A percentile compares a stretch with the other conserved stretches of the same genome.
Conservation (phyloP, 805 yeast species). For the Candida easanensis region DNA sequence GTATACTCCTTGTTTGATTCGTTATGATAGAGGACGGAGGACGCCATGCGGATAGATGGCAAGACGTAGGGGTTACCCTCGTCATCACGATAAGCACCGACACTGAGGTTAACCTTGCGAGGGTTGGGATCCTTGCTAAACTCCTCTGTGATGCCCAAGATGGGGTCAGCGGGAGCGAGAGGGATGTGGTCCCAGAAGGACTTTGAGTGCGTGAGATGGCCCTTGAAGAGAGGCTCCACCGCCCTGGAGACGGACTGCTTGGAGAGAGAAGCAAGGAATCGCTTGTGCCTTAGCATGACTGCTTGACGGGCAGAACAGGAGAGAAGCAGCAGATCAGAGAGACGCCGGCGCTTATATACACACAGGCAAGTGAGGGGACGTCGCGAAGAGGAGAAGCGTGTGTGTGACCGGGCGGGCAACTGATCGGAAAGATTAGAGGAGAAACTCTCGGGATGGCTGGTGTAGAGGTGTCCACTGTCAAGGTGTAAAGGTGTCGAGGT, state of each 20-base stretch:
- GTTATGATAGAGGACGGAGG: slow-evolving; percentile 30
- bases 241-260: slow-evolving; percentile 5
- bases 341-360: background rate
- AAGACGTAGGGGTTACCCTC: slow-evolving; percentile 85
- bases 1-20: slow-evolving; percentile 76
- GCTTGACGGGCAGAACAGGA: too few species aligned
- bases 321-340: too few species aligned
- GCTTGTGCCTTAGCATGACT: slow-evolving; percentile 1
- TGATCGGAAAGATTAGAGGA: background rate
- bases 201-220: background rate
- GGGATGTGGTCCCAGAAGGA: slow-evolving; percentile 18
- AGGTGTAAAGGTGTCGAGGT: too few species aligned
- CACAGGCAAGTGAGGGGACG: slow-evolving; percentile 1
- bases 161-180: slow-evolving; percentile 80
- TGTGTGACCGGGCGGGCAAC: background rate
- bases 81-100: slow-evolving; percentile 85
- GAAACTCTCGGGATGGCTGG: too few species aligned
- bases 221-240: slow-evolving; percentile 1
- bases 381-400: background rate
- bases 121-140: slow-evolving; percentile 64
- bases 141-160: slow-evolving; percentile 74
- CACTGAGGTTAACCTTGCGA: slow-evolving; percentile 48
- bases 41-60: slow-evolving; percentile 61
- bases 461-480: too few species aligned
- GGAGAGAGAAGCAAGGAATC: slow-evolving; percentile 8